These are phyloP conservation scores for Trametes cubensis DNA, from an alignment of 768 basidiomycete species.

Conservation along the genomic window DNA sequence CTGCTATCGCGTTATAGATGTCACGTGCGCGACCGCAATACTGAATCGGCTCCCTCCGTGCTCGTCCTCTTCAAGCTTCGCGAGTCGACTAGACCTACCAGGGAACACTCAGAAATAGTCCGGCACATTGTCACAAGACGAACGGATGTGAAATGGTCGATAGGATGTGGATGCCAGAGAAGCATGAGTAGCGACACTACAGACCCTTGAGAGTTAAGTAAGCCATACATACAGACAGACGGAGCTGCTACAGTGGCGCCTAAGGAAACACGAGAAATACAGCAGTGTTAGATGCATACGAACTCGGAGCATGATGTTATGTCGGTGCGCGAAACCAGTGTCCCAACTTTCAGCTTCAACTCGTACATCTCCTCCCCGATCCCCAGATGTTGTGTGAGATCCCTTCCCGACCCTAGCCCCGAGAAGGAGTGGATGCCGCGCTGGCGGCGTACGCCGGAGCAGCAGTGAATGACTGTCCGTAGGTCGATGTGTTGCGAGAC, in stretches of 20 bases:
- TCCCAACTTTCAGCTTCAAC: slow-evolving; percentile 8
- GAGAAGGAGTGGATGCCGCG: slow-evolving; percentile 22
- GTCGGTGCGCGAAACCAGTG: slow-evolving; percentile 19
- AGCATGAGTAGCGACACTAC: slow-evolving; percentile 5
- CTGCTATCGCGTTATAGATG: slow-evolving; percentile 20
- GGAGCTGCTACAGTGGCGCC: slow-evolving; percentile 23
- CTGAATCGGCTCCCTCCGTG: slow-evolving; percentile 7
- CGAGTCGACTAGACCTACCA: too few relatives aligned
- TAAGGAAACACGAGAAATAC: slow-evolving; percentile 22
- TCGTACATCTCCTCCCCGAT: slow-evolving; percentile 9
- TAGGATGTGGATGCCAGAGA: slow-evolving; percentile 14
- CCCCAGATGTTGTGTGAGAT: not conserved
- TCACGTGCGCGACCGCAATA: slow-evolving; percentile 16
- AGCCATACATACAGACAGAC: slow-evolving; percentile 23
- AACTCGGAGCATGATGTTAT: slow-evolving; percentile 12
- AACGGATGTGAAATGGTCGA: too few relatives aligned
- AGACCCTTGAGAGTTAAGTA: slow-evolving; percentile 19
- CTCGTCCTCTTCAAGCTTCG: slow-evolving; percentile 7
- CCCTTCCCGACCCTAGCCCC: slow-evolving; percentile 11
- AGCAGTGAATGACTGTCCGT: slow-evolving; percentile 15
- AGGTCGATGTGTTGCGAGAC: slow-evolving; percentile 10
- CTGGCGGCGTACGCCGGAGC: slow-evolving; percentile 14
- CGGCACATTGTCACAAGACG: too few relatives aligned
- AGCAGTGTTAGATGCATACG: slow-evolving; percentile 16
- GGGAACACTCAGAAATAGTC: too few relatives aligned